Conservation (phyloP, 768 basidiomycete genomes). For the Mycena latifolia region DNA sequence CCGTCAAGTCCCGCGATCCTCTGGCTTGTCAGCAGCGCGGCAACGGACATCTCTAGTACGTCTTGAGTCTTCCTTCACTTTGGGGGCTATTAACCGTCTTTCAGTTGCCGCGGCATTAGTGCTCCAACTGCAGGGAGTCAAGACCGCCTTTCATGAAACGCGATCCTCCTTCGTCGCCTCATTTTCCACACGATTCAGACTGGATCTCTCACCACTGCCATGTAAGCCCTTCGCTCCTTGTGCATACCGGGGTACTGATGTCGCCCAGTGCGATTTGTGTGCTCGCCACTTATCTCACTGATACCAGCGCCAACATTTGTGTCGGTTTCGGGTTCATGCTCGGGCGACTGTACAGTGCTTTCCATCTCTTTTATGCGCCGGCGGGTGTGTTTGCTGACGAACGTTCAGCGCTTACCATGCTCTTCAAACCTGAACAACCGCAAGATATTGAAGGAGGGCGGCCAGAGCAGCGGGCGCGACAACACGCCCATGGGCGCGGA, state of each 20-base stretch:
- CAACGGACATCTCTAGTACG: neutral
- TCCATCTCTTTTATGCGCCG: too few relatives aligned
- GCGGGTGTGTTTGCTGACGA: too few relatives aligned
- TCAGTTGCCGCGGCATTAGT: slow-evolving; percentile 7
- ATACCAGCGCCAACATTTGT: slow-evolving; percentile 5
- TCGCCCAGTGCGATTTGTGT: slow-evolving; percentile 6
- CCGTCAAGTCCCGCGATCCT: slow-evolving; percentile 9
- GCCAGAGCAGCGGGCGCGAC: neutral
- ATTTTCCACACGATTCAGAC: slow-evolving; percentile 17
- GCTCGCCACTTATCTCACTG: slow-evolving; percentile 3
- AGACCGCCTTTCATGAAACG: neutral
- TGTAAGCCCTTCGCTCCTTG: neutral
- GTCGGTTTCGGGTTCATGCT: slow-evolving; percentile 6
- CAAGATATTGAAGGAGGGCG: neutral
- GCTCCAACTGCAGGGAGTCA: neutral
- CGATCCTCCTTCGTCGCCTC: slow-evolving; percentile 9
- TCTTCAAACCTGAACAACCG: slow-evolving; percentile 15
- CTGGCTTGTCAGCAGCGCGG: slow-evolving; percentile 13
- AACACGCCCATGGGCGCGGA: slow-evolving; percentile 3
- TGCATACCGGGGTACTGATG: neutral
- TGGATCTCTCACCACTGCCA: neutral
- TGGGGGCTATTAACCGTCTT: neutral
- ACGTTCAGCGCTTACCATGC: slow-evolving; percentile 1
- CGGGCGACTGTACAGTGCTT: neutral
- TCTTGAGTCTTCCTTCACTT: neutral